Percentiles rank a stretch among this genome's conserved stretches.
Conservation (phyloP, 257 asterid genomes). For the Oldenlandia corymbosa region DNA sequence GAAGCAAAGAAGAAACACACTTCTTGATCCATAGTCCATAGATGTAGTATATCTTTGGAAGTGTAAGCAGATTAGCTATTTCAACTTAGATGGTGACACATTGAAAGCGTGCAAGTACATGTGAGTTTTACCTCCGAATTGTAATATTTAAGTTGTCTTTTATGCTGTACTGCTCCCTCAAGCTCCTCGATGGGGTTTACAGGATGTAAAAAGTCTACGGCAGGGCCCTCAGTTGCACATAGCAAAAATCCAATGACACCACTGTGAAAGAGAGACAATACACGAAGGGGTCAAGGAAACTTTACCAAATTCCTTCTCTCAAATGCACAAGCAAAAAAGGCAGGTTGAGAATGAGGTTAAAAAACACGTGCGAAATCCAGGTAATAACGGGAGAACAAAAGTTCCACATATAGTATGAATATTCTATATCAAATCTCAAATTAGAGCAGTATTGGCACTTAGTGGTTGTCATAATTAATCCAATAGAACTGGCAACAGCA, state of each 20-base stretch:
- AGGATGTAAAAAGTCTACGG: conserved; percentile 79
- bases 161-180: conserved; percentile 59
- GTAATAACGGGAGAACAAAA: not conserved
- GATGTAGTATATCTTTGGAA: too few relatives aligned
- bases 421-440: not conserved
- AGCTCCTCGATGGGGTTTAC: conserved; percentile 85
- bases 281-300: not conserved
- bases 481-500: not conserved
- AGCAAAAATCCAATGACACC: conserved; percentile 81
- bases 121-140: conserved; percentile 71
- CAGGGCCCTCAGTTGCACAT: conserved; percentile 83
- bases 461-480: too few relatives aligned
- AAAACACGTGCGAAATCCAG: not conserved
- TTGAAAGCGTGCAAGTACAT: not conserved
- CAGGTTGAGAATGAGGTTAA: not conserved
- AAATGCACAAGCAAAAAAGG: not conserved
- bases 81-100: too few relatives aligned
- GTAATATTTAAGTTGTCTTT: conserved; percentile 67
- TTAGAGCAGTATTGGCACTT: too few relatives aligned
- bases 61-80: too few relatives aligned
- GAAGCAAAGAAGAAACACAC: not conserved
- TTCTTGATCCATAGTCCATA: too few relatives aligned
- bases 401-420: too few relatives aligned
- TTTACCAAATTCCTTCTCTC: not conserved
- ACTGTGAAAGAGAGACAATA: conserved; percentile 36